A percentile compares a stretch with the other conserved stretches of the same genome.
phyloP scores from a whole-genome alignment of 208 protist species.

The Leptomonas pyrrhocoris region DNA sequence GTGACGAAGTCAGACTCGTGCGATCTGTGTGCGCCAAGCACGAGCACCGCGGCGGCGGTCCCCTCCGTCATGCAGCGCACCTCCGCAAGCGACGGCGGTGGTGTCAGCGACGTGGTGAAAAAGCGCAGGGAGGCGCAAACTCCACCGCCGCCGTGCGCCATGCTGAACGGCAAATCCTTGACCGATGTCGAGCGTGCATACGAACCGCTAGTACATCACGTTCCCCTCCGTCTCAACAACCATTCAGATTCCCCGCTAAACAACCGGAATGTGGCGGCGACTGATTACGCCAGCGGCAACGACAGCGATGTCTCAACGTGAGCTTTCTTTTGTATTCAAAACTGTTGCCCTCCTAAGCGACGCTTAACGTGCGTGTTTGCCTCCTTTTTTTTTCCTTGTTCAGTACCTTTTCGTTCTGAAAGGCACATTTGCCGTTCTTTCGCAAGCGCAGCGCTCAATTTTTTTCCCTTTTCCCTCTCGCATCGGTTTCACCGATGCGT shows the following conservation, averaged over 20 bases:
- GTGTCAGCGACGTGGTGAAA: not conserved
- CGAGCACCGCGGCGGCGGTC: not conserved
- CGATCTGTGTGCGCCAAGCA: not conserved
- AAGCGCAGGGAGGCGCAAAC: not conserved
- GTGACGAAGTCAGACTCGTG: not conserved
- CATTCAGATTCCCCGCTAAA: not conserved
- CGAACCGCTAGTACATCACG: not conserved
- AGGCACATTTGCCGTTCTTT: no score
- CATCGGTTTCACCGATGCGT: no score
- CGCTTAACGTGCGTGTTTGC: no score
- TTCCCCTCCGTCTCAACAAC: not conserved
- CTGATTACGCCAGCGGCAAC: conserved; percentile 16
- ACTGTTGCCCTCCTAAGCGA: no score
- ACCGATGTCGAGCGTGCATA: not conserved
- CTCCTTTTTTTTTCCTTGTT: not conserved
- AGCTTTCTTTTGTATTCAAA: not conserved
- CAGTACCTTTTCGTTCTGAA: no score
- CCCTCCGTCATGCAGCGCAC: not conserved
- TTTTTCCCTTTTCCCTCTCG: no score
- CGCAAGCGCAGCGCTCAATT: no score
- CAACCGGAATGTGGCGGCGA: not conserved
- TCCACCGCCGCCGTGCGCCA: conserved; percentile 1
- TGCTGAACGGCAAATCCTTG: conserved; percentile 1
- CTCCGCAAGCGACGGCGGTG: not conserved
- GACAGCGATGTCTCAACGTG: conserved; percentile 23